Percentiles rank a stretch among this genome's conserved stretches.
Conservation (phyloP, 192 early-diverging fungal species). For the Gonapodya sp. region DNA sequence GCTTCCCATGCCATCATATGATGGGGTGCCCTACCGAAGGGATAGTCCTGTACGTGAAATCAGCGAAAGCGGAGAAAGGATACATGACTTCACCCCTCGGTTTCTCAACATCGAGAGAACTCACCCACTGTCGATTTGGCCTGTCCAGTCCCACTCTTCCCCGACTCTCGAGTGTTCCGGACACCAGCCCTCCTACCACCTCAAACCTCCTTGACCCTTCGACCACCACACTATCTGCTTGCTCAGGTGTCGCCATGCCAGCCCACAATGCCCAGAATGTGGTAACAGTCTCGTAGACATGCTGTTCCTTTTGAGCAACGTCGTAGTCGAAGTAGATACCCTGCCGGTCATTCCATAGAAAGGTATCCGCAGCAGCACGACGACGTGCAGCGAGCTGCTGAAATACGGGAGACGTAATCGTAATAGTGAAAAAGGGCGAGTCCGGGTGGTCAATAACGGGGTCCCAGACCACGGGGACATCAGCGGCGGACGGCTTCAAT, state of each 20-base stretch:
- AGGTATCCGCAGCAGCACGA: conserved; percentile 58
- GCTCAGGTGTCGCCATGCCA: conserved; percentile 57
- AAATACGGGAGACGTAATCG: conserved; percentile 30
- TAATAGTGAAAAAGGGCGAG: conserved; percentile 26
- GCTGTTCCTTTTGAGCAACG: conserved; percentile 49
- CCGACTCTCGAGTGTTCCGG: conserved; percentile 83
- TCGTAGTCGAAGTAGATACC: conserved; percentile 88
- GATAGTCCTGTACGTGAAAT: conserved; percentile 29
- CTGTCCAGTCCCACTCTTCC: conserved; percentile 69
- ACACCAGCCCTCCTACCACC: conserved; percentile 82
- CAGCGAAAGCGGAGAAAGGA: too few species aligned
- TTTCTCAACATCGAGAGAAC: not conserved
- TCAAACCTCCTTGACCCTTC: conserved; percentile 70
- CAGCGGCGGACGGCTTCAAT: conserved; percentile 9
- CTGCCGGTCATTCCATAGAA: conserved; percentile 74
- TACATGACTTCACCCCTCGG: not conserved
- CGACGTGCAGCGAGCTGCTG: conserved; percentile 43
- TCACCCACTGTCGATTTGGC: conserved; percentile 88
- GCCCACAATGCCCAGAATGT: conserved; percentile 91
- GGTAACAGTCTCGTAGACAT: conserved; percentile 80
- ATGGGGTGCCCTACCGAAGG: conserved; percentile 97
- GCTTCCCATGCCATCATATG: conserved; percentile 96
- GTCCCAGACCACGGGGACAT: conserved; percentile 2
- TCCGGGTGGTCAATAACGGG: conserved; percentile 7
- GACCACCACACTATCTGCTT: conserved; percentile 68